These are phyloP conservation scores for Calonectria montana DNA, from an alignment of 2,329 filamentous ascomycete species.

Conservation along the genomic window DNA sequence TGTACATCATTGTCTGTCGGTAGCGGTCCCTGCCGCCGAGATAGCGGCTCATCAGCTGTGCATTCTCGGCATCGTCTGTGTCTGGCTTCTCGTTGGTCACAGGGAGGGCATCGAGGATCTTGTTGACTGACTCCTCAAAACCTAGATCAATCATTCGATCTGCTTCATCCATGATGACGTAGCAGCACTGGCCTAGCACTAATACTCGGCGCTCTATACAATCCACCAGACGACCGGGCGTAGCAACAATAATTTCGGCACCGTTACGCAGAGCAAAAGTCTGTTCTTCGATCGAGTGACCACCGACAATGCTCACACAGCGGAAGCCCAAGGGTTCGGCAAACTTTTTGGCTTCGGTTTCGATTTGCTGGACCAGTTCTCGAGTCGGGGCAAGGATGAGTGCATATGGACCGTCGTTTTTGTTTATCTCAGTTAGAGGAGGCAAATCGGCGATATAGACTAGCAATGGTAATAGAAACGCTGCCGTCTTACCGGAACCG, in stretches of 20 bases:
- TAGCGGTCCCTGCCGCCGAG: conserved; percentile 83
- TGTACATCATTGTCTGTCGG: conserved; percentile 99
- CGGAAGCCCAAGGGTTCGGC: conserved; percentile 91
- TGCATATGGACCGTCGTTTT: conserved; percentile 96
- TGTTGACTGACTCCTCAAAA: conserved; percentile 97
- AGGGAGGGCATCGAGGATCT: conserved; percentile 94
- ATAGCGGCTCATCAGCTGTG: conserved; percentile 84
- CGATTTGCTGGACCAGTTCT: conserved; percentile 97
- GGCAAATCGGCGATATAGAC: conserved; percentile 95
- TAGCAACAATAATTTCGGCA: conserved; percentile 98
- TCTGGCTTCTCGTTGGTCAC: conserved; percentile 96
- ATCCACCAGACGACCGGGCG: conserved; percentile 94
- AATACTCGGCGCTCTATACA: conserved; percentile 94
- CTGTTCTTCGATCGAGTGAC: conserved; percentile 94
- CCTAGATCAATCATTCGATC: conserved; percentile 99
- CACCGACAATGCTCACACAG: conserved; percentile 97
- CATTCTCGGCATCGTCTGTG: conserved; percentile 88
- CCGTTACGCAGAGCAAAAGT: conserved; percentile 90
- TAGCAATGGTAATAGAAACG: conserved; percentile 90
- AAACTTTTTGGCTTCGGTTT: conserved; percentile 93
- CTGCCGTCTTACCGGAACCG: conserved; percentile 97
- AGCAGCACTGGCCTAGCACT: conserved; percentile 95
- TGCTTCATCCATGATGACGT: conserved; percentile 99
- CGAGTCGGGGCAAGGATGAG: conserved; percentile 96
- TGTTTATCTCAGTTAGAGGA: conserved; percentile 83